Evolutionary conservation across 257 asterid genomes (phyloP).

Genomic region (Plantago major): DNA sequence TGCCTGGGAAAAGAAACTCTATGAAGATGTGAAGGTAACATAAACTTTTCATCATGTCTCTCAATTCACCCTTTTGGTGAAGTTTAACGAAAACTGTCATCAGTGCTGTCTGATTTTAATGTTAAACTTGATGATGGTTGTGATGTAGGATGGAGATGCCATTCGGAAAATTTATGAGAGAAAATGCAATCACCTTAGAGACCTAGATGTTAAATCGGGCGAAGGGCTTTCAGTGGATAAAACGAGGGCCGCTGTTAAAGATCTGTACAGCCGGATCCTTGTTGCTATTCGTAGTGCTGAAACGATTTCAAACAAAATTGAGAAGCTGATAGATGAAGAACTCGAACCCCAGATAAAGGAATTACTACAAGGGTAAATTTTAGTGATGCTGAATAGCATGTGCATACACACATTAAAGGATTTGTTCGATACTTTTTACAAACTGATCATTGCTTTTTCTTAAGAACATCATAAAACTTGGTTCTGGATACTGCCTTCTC

Average conservation of each 20-base stretch:
- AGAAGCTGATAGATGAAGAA: constrained; percentile 78
- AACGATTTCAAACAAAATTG: constrained; percentile 77
- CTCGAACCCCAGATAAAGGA: constrained; percentile 85
- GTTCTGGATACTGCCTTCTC: neutral
- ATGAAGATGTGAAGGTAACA: constrained; percentile 80
- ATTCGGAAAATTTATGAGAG: constrained; percentile 61
- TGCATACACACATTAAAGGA: neutral
- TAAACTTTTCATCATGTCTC: neutral
- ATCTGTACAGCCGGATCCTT: constrained; percentile 78
- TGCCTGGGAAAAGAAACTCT: constrained; percentile 96
- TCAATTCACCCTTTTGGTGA: neutral
- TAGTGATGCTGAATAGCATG: neutral
- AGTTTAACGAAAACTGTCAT: neutral
- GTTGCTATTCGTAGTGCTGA: constrained; percentile 88
- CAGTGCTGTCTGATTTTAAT: constrained; percentile 11
- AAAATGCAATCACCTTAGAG: constrained; percentile 67
- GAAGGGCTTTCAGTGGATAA: constrained; percentile 60
- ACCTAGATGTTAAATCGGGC: constrained; percentile 70
- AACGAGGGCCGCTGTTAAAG: constrained; percentile 78
- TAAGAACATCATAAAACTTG: neutral
- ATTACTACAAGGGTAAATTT: constrained; percentile 73
- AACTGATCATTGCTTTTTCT: neutral
- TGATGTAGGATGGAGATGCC: constrained; percentile 66
- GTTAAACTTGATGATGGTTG: constrained; percentile 7
- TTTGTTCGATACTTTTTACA: neutral